A percentile compares a stretch with the other conserved stretches of the same genome.
Conservation (phyloP, 768 basidiomycete species). For the Collybia nuda region DNA sequence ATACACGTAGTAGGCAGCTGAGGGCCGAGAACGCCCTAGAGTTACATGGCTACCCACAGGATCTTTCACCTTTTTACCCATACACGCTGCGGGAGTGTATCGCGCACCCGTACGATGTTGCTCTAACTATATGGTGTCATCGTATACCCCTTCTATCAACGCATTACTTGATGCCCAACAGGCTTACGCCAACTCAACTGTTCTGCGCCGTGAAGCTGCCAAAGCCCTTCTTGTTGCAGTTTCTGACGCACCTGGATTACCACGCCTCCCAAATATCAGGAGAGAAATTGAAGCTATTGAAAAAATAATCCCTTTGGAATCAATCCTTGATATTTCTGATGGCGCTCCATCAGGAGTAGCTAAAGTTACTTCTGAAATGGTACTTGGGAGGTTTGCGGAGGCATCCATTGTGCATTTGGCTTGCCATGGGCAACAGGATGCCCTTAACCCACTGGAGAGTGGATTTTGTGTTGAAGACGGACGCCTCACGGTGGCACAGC, state of each 20-base stretch:
- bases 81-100: slow-evolving; percentile 20
- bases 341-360: slow-evolving; percentile 1
- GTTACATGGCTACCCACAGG: slow-evolving; percentile 18
- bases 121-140: slow-evolving; percentile 18
- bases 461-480: slow-evolving; percentile 19
- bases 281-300: slow-evolving; percentile 3
- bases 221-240: background rate
- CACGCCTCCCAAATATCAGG: background rate
- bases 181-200: too few relatives aligned
- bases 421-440: slow-evolving; percentile 31
- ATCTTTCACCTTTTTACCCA: slow-evolving; percentile 19
- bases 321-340: background rate
- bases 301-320: background rate
- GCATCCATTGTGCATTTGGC: slow-evolving; percentile 30
- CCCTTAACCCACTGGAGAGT: slow-evolving; percentile 20
- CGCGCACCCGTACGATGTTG: slow-evolving; percentile 3
- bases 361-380: slow-evolving; percentile 10
- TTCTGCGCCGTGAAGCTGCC: background rate
- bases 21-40: background rate
- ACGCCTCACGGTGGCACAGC: slow-evolving; percentile 16
- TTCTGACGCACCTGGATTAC: background rate
- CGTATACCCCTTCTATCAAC: slow-evolving; percentile 19
- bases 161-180: slow-evolving; percentile 4
- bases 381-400: slow-evolving; percentile 9
- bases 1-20: background rate